Evolutionary conservation across 1,284 basidiomycete genomes (phyloP).

Genomic region (Malassezia brasiliensis): DNA sequence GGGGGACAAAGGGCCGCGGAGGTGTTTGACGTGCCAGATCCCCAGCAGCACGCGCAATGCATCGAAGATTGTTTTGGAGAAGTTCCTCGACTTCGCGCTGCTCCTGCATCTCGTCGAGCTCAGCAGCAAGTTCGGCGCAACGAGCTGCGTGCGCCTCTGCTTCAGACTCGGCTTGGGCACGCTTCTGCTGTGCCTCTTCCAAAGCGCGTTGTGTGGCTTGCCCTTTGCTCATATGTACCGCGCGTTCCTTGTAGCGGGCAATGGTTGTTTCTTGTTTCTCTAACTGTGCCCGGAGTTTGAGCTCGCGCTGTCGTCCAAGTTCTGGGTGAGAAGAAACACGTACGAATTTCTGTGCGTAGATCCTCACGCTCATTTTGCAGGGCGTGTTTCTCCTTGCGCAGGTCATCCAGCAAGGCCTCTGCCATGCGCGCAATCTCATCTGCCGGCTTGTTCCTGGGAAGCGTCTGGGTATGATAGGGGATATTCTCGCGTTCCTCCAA

Average conservation of each 20-base stretch:
- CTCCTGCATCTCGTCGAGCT: background rate
- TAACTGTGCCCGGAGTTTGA: slow-evolving; percentile 9
- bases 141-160: background rate
- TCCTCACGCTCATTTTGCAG: slow-evolving; percentile 14
- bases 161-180: background rate
- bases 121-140: background rate
- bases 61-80: background rate
- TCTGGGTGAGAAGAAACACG: slow-evolving; percentile 7
- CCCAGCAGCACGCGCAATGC: background rate
- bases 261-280: slow-evolving; percentile 13
- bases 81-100: background rate
- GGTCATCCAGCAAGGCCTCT: slow-evolving; percentile 4
- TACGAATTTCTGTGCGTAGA: slow-evolving; percentile 15
- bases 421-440: slow-evolving; percentile 5
- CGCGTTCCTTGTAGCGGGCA: slow-evolving; percentile 15
- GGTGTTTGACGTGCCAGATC: background rate
- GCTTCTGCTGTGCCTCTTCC: background rate
- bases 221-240: background rate
- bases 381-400: slow-evolving; percentile 12
- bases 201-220: background rate
- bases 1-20: too few relatives aligned
- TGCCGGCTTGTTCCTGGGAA: slow-evolving; percentile 4
- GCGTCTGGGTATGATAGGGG: background rate
- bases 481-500: slow-evolving; percentile 8
- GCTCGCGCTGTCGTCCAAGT: slow-evolving; percentile 13